Evolutionary conservation across 805 yeast genomes (phyloP), one percentile per base, ranked within the genome.

Genomic region (Saturnispora besseyi): DNA sequence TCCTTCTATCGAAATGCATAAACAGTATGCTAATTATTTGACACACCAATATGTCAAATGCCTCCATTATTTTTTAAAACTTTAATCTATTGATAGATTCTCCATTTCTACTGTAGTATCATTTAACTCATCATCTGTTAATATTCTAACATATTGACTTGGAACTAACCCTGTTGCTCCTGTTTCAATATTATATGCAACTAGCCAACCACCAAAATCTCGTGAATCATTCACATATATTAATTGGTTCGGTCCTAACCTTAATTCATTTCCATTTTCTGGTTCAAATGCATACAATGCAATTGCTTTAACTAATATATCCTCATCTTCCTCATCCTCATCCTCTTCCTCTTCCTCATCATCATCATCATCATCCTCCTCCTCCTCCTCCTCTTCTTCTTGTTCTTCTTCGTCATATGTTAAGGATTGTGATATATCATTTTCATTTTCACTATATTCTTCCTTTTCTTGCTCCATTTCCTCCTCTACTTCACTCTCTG

Each of bases 151-250:
- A 60, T 90, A 93, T 59, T 87, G 96, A 60, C 90, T 96, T 1
- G 99, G 99, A 5, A 93, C 95, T 46, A 93, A 76, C 2, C 99
- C 99, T 11, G 95, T 86, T 54, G 82, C 84, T 1, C 87, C 88
- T 2, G 84, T 75, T 28, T 61, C 72, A 1, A 87, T 83, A 59
- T 88, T 89, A 57, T 79, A 81, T 0, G 97, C 98, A 46, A 93
- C 97, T 3, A 93, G 75, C 99, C 99, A 93, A 7, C 99, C 99
- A 2, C 50, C 50, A 29, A 48, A 36, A 15, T 48, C 50, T 26
- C 32, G 41, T 36, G 46, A 28, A 64, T 91, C 97, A 52, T 84
- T 80, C 30, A 93, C 84, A 78, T 89, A 83, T 2, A 93, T 79
- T 12, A 79, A 65, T 66, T 93, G 97, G 33, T 96, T 96, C 58